Base-by-base conservation (phyloP, 1,284 basidiomycete genomes). In the Lentinus polychrous region DNA sequence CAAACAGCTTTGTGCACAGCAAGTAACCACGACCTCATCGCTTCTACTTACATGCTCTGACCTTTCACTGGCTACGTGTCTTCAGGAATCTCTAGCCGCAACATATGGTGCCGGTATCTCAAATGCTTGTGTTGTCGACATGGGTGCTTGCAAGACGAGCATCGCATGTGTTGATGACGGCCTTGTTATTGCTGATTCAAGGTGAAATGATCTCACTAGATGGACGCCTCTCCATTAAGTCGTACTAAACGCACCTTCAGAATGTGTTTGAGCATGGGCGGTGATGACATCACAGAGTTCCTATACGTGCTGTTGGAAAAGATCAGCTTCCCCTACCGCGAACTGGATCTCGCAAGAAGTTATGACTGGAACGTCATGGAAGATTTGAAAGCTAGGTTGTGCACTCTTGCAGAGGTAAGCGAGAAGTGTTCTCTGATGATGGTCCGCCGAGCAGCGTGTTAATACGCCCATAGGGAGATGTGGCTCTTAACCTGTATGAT, bases 101-200 rank as follows among this genome's bases (percentile, higher is more conserved):
- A 91, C 93, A 1, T 98, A 96, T 63, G 93, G 94, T 15, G 93
- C 95, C 2, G 96, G 96, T 10, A 85, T 98, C 49, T 92, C 91
- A 0, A 88, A 83, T 54, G 94, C 94, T 10, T 98, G 95, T 61
- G 91, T 99, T 2, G 90, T 99, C 32, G 93, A 99, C 62, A 83
- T 99, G 48, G 96, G 96, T 8, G 87, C 94, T 5, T 78, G 77
- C 20, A 81, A 78, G 53, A 94, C 90, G 2, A 91, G 81, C 54
- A 82, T 99, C 45, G 84, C 94, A 0, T 98, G 95, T 60, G 89
- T 99, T 6, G 96, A 99, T 55, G 96, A 99, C 60, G 96, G 96
- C 1, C 66, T 95, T 44, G 81, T 99, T 12, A 70, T 94, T 22
- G 66, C 86, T 2, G 96, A 99, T 57, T 93, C 92, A 2, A 81